Conservation (phyloP, 257 asterid species). For the Ligustrum vulgare region DNA sequence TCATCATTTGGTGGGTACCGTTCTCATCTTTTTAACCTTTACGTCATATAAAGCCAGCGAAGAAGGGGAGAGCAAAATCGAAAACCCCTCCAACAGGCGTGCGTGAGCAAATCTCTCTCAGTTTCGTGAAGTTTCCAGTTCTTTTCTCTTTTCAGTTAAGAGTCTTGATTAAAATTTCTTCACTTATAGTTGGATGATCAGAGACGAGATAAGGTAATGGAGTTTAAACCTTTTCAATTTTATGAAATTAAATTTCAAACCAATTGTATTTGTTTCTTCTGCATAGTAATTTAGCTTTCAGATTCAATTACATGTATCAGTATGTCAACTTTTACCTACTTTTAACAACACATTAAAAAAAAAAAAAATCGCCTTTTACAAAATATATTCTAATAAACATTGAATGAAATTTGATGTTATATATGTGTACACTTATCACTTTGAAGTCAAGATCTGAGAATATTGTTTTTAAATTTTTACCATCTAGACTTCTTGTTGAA, state of each 20-base stretch:
- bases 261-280: neutral
- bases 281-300: neutral
- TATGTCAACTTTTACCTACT: neutral
- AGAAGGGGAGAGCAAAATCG: neutral
- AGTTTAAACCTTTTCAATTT: conserved; percentile 4
- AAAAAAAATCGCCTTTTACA: no score
- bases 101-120: neutral
- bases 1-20: neutral
- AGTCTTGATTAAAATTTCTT: neutral
- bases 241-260: neutral
- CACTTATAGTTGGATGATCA: neutral
- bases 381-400: neutral
- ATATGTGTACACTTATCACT: neutral
- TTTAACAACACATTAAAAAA: no score
- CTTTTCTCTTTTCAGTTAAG: neutral
- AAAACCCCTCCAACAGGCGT: conserved; percentile 5
- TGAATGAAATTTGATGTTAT: neutral
- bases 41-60: neutral
- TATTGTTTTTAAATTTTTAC: neutral
- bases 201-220: conserved; percentile 16
- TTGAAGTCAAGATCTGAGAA: neutral
- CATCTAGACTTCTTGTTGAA: neutral
- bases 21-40: neutral
- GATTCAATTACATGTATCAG: neutral
- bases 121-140: neutral